Evolutionary conservation across 768 basidiomycete species (phyloP), one percentile per base, ranked within the genome.

Genomic region (Tricholoma sp.): DNA sequence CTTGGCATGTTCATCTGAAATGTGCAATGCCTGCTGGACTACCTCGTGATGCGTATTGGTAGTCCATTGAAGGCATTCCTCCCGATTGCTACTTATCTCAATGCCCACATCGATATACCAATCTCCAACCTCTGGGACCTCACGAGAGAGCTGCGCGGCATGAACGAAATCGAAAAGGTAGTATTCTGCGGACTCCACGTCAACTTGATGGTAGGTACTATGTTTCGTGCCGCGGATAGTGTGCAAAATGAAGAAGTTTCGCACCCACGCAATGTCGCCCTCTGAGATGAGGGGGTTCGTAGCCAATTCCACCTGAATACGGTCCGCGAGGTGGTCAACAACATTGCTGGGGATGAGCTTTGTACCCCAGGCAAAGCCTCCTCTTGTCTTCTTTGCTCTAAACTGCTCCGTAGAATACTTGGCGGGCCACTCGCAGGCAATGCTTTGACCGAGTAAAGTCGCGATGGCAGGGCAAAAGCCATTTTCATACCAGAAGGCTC

Each of bases 201-300:
- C 54, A 1, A 27, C 5, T 1, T 9, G 8, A 52, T 73, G 70
- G 1, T 7, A 11, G 12, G 55, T 62, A 8, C 57, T 34, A 11
- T 62, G 50, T 35, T 74, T 74, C 0, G 62, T 47, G 0, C 71
- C 72, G 1, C 65, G 59, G 14, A 72, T 59, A 4, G 69, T 68
- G 35, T 71, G 68, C 2, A 72, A 60, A 24, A 73, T 59, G 14
- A 68, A 62, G 19, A 71, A 61, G 8, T 57, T 57, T 0, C 14
- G 3, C 0, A 59, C 66, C 70, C 66, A 71, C 0, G 46, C 29
- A 7, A 59, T 16, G 32, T 46, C 59, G 11, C 32, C 54, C 5
- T 50, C 27, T n/a, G 21, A 22, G 4, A 50, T 10, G 41, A 19
- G 19, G 11, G 35, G 18, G 16, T 62, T 52, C 12, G 50, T 31